phyloP scores from a whole-genome alignment of 2,329 filamentous ascomycete genomes.

The Pseudocercospora cruenta region DNA sequence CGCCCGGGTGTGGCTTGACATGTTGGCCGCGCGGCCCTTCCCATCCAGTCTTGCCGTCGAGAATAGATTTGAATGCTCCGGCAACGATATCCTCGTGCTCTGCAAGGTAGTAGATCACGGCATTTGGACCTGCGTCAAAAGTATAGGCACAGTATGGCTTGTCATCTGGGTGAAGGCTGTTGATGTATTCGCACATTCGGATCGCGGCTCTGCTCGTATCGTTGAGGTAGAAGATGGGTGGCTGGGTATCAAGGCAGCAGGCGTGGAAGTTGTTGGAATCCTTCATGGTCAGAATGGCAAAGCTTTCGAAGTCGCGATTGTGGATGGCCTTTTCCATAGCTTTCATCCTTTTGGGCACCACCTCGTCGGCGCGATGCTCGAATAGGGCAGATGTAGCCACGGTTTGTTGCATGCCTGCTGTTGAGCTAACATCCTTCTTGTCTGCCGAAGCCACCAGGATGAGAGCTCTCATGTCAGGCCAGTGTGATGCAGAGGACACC shows the following conservation, averaged over 20 bases:
- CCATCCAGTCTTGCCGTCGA: slow-evolving; percentile 72
- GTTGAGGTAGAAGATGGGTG: slow-evolving; percentile 98
- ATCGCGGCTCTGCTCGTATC: slow-evolving; percentile 88
- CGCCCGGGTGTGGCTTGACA: slow-evolving; percentile 48
- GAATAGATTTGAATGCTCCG: slow-evolving; percentile 73
- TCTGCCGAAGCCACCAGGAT: slow-evolving; percentile 89
- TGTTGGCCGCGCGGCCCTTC: slow-evolving; percentile 58
- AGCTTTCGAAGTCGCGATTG: slow-evolving; percentile 78
- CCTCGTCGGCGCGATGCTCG: slow-evolving; percentile 69
- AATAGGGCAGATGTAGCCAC: slow-evolving; percentile 91
- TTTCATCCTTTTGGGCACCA: slow-evolving; percentile 82
- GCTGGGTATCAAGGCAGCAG: slow-evolving; percentile 90
- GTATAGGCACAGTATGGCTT: slow-evolving; percentile 89
- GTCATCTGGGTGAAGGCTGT: slow-evolving; percentile 66
- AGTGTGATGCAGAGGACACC: slow-evolving; percentile 85
- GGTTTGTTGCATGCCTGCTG: slow-evolving; percentile 95
- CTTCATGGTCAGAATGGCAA: slow-evolving; percentile 90
- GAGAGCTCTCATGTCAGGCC: slow-evolving; percentile 91
- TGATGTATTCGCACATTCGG: slow-evolving; percentile 85
- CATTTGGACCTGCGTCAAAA: slow-evolving; percentile 96
- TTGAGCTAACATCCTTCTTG: slow-evolving; percentile 94
- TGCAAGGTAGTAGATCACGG: slow-evolving; percentile 92
- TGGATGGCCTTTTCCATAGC: slow-evolving; percentile 82
- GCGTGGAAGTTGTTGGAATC: slow-evolving; percentile 98
- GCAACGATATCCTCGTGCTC: slow-evolving; percentile 73